phyloP scores from a whole-genome alignment of 2,329 filamentous ascomycete genomes.

The Claviceps fusiformis region DNA sequence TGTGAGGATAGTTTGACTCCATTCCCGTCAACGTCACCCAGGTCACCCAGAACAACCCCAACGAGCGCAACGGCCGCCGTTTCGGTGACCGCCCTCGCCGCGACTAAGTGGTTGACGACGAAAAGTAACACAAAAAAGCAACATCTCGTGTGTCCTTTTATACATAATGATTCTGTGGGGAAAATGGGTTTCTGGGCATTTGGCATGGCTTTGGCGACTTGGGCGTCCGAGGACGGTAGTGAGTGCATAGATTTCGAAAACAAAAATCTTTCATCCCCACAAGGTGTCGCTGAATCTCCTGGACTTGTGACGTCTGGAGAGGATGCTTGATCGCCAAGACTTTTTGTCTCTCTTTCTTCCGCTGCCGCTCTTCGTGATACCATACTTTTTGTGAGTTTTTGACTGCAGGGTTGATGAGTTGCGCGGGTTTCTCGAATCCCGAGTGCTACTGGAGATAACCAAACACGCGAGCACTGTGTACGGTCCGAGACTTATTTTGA shows the following conservation, averaged over 20 bases:
- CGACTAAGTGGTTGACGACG: constrained; percentile 14
- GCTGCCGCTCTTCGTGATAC: background rate
- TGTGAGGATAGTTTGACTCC: constrained; percentile 64
- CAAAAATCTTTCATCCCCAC: constrained; percentile 44
- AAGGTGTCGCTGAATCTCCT: constrained; percentile 84
- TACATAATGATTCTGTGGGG: constrained; percentile 15
- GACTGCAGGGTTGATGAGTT: background rate
- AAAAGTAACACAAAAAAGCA: background rate
- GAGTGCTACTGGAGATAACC: background rate
- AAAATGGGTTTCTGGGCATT: constrained; percentile 29
- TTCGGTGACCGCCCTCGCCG: constrained; percentile 49
- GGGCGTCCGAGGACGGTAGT: constrained; percentile 46
- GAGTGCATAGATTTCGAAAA: constrained; percentile 43
- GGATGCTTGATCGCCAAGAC: constrained; percentile 83
- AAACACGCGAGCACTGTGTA: background rate
- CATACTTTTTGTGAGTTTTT: background rate
- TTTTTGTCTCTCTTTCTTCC: background rate
- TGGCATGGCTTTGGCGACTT: constrained; percentile 29
- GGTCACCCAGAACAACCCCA: constrained; percentile 75
- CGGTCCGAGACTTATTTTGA: background rate
- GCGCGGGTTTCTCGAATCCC: background rate
- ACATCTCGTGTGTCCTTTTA: background rate
- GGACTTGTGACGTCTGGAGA: constrained; percentile 36
- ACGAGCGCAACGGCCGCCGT: constrained; percentile 65
- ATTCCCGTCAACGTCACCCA: constrained; percentile 93